Evolutionary conservation across 768 basidiomycete genomes (phyloP).

Genomic region (Sporobolomyces phaffii): DNA sequence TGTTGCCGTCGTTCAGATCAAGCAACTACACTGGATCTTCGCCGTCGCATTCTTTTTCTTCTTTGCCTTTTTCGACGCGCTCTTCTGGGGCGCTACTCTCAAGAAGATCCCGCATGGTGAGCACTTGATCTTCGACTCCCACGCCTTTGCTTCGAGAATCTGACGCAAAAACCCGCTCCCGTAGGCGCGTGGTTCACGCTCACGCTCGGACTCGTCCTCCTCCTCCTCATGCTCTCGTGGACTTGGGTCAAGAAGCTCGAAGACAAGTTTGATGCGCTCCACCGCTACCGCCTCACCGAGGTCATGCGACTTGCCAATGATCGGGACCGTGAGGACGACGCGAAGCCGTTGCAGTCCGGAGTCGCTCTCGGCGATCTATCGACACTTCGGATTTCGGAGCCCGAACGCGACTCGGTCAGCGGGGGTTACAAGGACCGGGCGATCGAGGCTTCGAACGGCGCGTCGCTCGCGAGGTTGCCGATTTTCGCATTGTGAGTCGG

Average conservation of each 20-base stretch:
- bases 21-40: conserved; percentile 50
- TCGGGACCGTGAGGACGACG: background rate
- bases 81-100: conserved; percentile 63
- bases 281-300: conserved; percentile 55
- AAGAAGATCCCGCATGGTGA: conserved; percentile 41
- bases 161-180: no score
- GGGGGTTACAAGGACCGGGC: background rate
- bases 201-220: conserved; percentile 11
- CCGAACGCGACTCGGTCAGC: background rate
- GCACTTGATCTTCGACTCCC: background rate
- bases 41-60: conserved; percentile 52
- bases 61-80: conserved; percentile 63
- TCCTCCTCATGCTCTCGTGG: conserved; percentile 4
- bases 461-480: conserved; percentile 19
- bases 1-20: conserved; percentile 58
- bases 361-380: background rate
- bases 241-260: conserved; percentile 51
- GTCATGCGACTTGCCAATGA: conserved; percentile 50
- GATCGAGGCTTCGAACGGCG: conserved; percentile 5
- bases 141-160: no score
- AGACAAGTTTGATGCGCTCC: conserved; percentile 57
- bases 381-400: conserved; percentile 1
- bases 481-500: conserved; percentile 34
- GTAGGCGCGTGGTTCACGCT: conserved; percentile 37
- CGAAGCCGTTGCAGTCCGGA: background rate